A percentile compares a stretch with the other conserved stretches of the same genome.
These are phyloP conservation scores for Globisporangium okanoganense DNA, from an alignment of 352 stramenopile genomes.

Conservation along the genomic window DNA sequence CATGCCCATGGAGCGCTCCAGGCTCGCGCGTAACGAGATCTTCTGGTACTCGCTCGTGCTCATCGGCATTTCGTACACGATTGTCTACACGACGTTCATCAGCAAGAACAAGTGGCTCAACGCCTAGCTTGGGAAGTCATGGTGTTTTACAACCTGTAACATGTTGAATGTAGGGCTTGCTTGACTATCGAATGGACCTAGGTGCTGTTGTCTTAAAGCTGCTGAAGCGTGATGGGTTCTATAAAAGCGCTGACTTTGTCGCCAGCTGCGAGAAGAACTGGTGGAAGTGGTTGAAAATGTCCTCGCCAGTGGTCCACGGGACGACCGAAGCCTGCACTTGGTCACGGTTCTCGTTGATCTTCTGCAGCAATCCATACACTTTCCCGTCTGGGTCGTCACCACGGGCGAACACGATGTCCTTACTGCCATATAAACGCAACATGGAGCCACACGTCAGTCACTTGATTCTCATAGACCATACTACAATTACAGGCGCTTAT, in stretches of 20 bases:
- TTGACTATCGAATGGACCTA: background rate
- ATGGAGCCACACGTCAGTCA: background rate
- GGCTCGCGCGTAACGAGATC: slow-evolving; percentile 36
- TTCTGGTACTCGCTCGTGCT: slow-evolving; percentile 38
- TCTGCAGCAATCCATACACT: slow-evolving; percentile 30
- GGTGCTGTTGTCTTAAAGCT: background rate
- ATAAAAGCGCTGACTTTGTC: background rate
- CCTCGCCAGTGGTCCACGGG: slow-evolving; percentile 43
- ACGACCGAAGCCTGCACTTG: slow-evolving; percentile 33
- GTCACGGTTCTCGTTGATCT: slow-evolving; percentile 31
- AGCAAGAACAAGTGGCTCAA: slow-evolving; percentile 58
- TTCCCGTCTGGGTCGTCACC: slow-evolving; percentile 21
- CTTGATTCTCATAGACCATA: too few relatives aligned
- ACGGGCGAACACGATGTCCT: slow-evolving; percentile 52
- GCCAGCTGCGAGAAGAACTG: slow-evolving; percentile 17
- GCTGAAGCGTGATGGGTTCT: background rate
- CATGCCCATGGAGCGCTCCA: slow-evolving; percentile 27
- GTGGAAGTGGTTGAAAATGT: slow-evolving; percentile 39
- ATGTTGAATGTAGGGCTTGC: background rate
- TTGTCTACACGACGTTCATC: slow-evolving; percentile 49
- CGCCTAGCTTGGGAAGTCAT: background rate
- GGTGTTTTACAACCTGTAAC: background rate
- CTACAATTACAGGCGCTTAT: too few relatives aligned
- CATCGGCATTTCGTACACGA: slow-evolving; percentile 44
- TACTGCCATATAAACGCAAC: slow-evolving; percentile 21